Base-by-base conservation (phyloP, 139 green algal species). In the Micractinium conductrix region DNA sequence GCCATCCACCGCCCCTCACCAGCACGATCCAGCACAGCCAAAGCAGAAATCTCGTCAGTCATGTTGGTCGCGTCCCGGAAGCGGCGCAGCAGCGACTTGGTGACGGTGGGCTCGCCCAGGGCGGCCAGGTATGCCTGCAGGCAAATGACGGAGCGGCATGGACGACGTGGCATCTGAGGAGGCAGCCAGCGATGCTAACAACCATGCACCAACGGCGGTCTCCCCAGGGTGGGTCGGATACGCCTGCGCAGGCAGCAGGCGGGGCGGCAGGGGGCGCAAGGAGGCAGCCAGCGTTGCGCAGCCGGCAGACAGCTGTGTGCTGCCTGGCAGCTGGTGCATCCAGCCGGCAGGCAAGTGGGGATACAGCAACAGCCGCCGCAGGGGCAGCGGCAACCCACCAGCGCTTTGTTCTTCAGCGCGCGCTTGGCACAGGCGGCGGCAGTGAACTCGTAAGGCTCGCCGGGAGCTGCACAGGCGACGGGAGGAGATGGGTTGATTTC, bases 11-110 rank as follows among this genome's bases (percentile, higher is more conserved):
- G 38, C 53, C 55, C 50, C 71, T 19, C 37, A 80, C 85, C 85
- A 22, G 65, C 81, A 33, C 91, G 88, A 37, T 88, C 85, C 71
- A 99, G 91, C 0, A 91, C 87, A 4, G 87, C 86, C 40, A 99
- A 89, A 0, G 96, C 95, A 8, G 92, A 87, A 33, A 98, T 94
- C 87, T 95, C 87, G 84, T 99, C 97, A 7, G 97, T 99, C 97
- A 99, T 99, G 94, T 99, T 99, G 53, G 90, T 95, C 16, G 97
- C 96, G 16, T 81, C 81, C 42, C 89, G 83, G 85, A 91, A 90
- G 65, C 94, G 88, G n/a, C 71, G 35, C 75, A 95, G 85, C 70
- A 95, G 70, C 55, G 93, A 87, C 60, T 80, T 85, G 6, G 87
- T 93, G 67, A 96, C 91, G 0, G 84, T 83, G 2, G 91, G 75